These are phyloP conservation scores for Annulohypoxylon stygium DNA, from an alignment of 495 filamentous ascomycete species.

Conservation along the genomic window DNA sequence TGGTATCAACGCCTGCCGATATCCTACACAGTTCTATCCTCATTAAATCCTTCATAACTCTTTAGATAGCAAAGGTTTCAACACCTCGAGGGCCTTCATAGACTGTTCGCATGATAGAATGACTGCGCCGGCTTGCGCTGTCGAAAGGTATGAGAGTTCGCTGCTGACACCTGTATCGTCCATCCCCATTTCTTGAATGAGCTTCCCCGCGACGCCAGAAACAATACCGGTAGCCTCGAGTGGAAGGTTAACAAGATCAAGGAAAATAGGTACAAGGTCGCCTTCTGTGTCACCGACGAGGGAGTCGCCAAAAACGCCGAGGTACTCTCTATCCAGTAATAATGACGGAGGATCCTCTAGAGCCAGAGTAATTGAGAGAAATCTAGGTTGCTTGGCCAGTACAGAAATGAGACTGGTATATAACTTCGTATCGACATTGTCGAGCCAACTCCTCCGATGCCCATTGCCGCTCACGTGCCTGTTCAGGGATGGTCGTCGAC, in stretches of 20 bases:
- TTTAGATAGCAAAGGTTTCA: conserved; percentile 63
- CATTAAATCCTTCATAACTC: conserved; percentile 24
- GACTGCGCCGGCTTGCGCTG: conserved; percentile 89
- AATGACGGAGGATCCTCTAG: conserved; percentile 86
- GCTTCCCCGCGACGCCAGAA: conserved; percentile 85
- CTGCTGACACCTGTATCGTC: conserved; percentile 65
- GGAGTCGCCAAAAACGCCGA: conserved; percentile 73
- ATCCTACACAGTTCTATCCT: conserved; percentile 32
- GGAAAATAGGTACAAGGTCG: conserved; percentile 86
- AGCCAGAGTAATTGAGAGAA: conserved; percentile 88
- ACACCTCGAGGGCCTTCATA: conserved; percentile 74
- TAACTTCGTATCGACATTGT: conserved; percentile 69
- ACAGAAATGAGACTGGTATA: conserved; percentile 77
- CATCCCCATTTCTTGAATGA: conserved; percentile 71
- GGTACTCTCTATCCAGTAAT: conserved; percentile 79
- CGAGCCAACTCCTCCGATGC: conserved; percentile 59
- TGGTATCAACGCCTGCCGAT: conserved; percentile 16
- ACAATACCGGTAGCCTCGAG: conserved; percentile 94
- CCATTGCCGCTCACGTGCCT: conserved; percentile 49
- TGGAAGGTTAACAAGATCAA: conserved; percentile 84
- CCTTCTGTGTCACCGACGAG: conserved; percentile 86
- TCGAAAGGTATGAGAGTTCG: conserved; percentile 93
- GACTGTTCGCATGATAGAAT: conserved; percentile 83
- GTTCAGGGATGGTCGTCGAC: conserved; percentile 44
- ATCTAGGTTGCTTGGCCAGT: conserved; percentile 79